Conservation (phyloP, 2,329 filamentous ascomycete species). For the Fusarium luffae region DNA sequence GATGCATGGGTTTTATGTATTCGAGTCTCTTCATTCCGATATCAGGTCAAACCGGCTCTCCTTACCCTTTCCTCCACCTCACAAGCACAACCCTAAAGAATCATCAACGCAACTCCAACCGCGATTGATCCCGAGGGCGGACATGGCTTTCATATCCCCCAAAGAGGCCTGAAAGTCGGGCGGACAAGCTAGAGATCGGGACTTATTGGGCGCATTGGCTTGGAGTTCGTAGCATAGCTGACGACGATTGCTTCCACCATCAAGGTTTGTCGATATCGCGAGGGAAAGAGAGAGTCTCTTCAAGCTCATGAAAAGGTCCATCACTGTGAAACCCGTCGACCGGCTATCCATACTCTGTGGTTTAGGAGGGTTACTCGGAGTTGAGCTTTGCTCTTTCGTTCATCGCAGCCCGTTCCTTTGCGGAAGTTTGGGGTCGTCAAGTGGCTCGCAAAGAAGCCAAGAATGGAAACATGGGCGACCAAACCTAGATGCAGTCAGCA, state of each 20-base stretch:
- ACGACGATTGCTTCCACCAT: slow-evolving; percentile 15
- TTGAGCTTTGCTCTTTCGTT: neutral
- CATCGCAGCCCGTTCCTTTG: neutral
- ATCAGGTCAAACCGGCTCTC: slow-evolving; percentile 4
- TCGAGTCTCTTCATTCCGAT: neutral
- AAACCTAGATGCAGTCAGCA: slow-evolving; percentile 23
- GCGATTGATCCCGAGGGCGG: slow-evolving; percentile 31
- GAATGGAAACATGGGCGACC: slow-evolving; percentile 9
- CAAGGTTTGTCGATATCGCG: slow-evolving; percentile 13
- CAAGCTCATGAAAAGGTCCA: neutral
- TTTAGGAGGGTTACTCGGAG: neutral
- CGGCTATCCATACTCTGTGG: slow-evolving; percentile 16
- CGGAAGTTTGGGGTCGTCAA: neutral
- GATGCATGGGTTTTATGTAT: slow-evolving; percentile 26
- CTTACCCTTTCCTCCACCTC: slow-evolving; percentile 3
- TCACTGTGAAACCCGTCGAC: slow-evolving; percentile 25
- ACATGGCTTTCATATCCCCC: slow-evolving; percentile 29
- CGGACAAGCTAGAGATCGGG: slow-evolving; percentile 11
- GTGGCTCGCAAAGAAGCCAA: neutral
- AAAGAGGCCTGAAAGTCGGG: slow-evolving; percentile 13
- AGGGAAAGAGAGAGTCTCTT: neutral
- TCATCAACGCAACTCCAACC: slow-evolving; percentile 32
- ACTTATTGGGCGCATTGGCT: slow-evolving; percentile 9
- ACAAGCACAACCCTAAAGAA: neutral
- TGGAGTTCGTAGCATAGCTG: slow-evolving; percentile 23